Conservation (phyloP, 441 rosid genomes). For the Populus hybrid region DNA sequence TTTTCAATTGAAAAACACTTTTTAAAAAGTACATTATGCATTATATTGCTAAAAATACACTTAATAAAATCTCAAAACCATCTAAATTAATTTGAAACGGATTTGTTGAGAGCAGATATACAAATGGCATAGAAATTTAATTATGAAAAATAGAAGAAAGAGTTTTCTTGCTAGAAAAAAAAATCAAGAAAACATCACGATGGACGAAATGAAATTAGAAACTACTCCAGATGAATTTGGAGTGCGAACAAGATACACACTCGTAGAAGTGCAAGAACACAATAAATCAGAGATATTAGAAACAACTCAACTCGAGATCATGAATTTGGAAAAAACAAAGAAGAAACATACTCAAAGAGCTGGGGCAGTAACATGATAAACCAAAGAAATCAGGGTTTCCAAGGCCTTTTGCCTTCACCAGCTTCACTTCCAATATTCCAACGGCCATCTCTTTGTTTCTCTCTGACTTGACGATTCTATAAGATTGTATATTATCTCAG, state of each 20-base stretch:
- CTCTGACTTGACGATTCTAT: not conserved
- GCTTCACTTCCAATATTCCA: constrained; percentile 67
- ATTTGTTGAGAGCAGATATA: too few species aligned
- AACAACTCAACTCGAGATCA: too few species aligned
- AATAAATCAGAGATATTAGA: constrained; percentile 53
- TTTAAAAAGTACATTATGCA: too few species aligned
- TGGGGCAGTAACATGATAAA: constrained; percentile 3
- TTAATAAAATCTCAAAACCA: too few species aligned
- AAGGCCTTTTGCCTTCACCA: constrained; percentile 69
- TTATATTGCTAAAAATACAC: too few species aligned
- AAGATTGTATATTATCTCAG: not conserved
- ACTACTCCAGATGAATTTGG: not conserved
- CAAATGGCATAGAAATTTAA: too few species aligned
- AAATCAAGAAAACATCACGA: not conserved
- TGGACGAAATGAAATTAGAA: not conserved
- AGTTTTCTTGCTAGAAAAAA: not conserved
- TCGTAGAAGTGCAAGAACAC: not conserved
- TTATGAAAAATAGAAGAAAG: too few species aligned
- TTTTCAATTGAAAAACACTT: too few species aligned
- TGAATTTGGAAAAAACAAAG: too few species aligned
- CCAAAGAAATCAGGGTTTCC: constrained; percentile 55
- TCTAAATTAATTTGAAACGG: too few species aligned
- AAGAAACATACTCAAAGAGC: too few species aligned
- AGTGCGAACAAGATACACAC: not conserved
- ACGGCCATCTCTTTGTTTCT: constrained; percentile 45